Percentiles rank a stretch among this genome's conserved stretches.
Conservation (phyloP, 1,284 basidiomycete genomes). For the Apiotrichum sp. region DNA sequence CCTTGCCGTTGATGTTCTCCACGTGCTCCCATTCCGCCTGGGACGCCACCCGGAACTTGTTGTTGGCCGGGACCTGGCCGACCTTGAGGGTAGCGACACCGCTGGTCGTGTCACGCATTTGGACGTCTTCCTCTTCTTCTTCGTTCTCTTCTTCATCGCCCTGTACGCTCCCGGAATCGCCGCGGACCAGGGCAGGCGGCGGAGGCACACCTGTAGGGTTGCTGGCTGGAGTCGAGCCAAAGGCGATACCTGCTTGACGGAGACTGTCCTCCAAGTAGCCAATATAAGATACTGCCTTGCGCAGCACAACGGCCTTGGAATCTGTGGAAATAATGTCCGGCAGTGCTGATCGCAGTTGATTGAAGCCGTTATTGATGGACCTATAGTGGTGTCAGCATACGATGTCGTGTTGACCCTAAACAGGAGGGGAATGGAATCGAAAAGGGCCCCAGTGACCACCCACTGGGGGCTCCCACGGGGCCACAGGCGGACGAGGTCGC, state of each 20-base stretch:
- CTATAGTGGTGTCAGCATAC: slow-evolving; percentile 15
- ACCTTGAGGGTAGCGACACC: slow-evolving; percentile 8
- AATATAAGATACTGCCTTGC: slow-evolving; percentile 41
- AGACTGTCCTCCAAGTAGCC: slow-evolving; percentile 30
- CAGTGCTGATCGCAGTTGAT: slow-evolving; percentile 28
- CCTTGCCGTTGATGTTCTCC: slow-evolving; percentile 13
- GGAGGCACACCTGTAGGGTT: neutral
- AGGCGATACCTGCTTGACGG: slow-evolving; percentile 21
- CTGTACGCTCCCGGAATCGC: neutral
- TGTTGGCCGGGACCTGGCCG: neutral
- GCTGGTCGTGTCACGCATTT: slow-evolving; percentile 9
- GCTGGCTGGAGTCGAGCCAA: neutral
- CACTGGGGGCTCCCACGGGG: neutral
- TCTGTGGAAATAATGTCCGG: slow-evolving; percentile 35
- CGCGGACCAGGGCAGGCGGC: neutral
- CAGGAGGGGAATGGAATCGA: neutral
- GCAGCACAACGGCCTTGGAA: slow-evolving; percentile 42
- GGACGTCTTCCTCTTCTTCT: slow-evolving; percentile 8
- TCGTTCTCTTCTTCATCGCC: slow-evolving; percentile 9
- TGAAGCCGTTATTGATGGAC: slow-evolving; percentile 43
- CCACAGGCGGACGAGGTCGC: no score
- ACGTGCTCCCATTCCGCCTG: slow-evolving; percentile 8
- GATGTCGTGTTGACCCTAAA: neutral
- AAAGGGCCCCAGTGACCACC: neutral
- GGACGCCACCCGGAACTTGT: neutral